Evolutionary conservation across 23 red algal species (phyloP).

Genomic region (Cyanidium caldarium): DNA sequence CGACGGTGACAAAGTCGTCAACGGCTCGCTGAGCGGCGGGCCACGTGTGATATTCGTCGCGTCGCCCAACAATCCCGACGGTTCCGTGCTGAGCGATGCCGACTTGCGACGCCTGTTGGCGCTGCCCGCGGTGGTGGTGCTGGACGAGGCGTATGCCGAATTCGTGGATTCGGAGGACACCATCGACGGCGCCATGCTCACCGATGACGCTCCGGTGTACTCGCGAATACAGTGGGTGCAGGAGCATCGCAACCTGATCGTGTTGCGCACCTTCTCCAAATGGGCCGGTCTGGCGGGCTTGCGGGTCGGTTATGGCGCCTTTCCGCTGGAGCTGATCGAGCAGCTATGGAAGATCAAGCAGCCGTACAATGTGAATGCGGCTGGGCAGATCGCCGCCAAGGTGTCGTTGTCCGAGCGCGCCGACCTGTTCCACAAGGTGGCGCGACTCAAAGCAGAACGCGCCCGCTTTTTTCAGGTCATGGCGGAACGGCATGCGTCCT

Average conservation of each 20-base stretch:
- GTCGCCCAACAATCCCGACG: conserved; percentile 92
- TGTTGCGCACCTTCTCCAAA: conserved; percentile 90
- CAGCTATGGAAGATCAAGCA: conserved; percentile 99
- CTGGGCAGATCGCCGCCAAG: conserved; percentile 54
- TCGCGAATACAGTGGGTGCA: conserved; percentile 32
- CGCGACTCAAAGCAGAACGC: conserved; percentile 36
- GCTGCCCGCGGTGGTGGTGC: conserved; percentile 61
- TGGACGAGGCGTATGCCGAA: conserved; percentile 96
- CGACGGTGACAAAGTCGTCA: not conserved
- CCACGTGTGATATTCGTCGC: conserved; percentile 81
- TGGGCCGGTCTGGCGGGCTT: conserved; percentile 88
- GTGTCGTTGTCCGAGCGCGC: conserved; percentile 35
- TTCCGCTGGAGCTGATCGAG: conserved; percentile 52
- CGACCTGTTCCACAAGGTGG: conserved; percentile 53
- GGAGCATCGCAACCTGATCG: conserved; percentile 56
- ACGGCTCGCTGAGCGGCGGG: not conserved
- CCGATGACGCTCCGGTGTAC: not conserved
- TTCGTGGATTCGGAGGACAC: conserved; percentile 28
- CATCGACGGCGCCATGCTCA: not conserved
- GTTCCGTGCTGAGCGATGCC: conserved; percentile 47
- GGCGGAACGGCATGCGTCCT: not conserved
- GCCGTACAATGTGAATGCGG: conserved; percentile 90
- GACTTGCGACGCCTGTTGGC: conserved; percentile 44
- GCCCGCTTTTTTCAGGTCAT: conserved; percentile 34
- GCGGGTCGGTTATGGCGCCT: conserved; percentile 86